These are phyloP conservation scores for Wallacemonas sp. DNA, from an alignment of 208 protist species.

Conservation along the genomic window DNA sequence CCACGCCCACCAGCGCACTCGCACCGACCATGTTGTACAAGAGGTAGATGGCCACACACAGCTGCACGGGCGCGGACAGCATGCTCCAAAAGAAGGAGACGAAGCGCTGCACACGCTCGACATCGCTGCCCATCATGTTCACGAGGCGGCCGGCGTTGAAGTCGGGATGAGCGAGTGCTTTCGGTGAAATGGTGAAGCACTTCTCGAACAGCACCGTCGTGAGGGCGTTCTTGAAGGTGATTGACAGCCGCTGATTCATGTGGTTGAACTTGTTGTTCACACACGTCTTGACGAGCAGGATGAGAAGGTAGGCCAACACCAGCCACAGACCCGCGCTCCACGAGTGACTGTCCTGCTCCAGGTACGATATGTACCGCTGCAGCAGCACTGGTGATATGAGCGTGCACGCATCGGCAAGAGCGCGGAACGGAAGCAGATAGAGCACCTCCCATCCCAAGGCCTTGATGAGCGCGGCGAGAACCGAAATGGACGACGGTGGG, in stretches of 20 bases:
- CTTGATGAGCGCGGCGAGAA: slow-evolving; percentile 29
- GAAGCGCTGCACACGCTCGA: slow-evolving; percentile 42
- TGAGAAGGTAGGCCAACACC: slow-evolving; percentile 24
- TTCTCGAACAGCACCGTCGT: slow-evolving; percentile 75
- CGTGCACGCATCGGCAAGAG: slow-evolving; percentile 34
- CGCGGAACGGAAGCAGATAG: slow-evolving; percentile 35
- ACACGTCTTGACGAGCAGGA: slow-evolving; percentile 30
- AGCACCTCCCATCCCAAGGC: slow-evolving; percentile 31
- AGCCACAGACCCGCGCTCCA: slow-evolving; percentile 26
- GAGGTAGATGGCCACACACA: slow-evolving; percentile 39
- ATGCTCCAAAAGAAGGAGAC: slow-evolving; percentile 51
- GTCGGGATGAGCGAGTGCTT: slow-evolving; percentile 45
- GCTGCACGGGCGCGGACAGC: slow-evolving; percentile 52
- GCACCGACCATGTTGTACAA: slow-evolving; percentile 53
- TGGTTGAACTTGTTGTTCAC: slow-evolving; percentile 55
- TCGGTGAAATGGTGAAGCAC: slow-evolving; percentile 47
- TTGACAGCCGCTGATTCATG: slow-evolving; percentile 26
- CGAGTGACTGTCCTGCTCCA: slow-evolving; percentile 6
- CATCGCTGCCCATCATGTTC: slow-evolving; percentile 84
- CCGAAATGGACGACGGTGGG: slow-evolving; percentile 23
- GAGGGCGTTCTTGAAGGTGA: slow-evolving; percentile 52
- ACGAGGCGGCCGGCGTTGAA: slow-evolving; percentile 83
- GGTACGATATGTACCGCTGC: slow-evolving; percentile 32
- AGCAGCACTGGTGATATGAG: slow-evolving; percentile 59
- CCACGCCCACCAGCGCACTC: slow-evolving; percentile 59